Evolutionary conservation across 371 early-diverging fungal species (phyloP).

Genomic region (Syncephalis fuscata): DNA sequence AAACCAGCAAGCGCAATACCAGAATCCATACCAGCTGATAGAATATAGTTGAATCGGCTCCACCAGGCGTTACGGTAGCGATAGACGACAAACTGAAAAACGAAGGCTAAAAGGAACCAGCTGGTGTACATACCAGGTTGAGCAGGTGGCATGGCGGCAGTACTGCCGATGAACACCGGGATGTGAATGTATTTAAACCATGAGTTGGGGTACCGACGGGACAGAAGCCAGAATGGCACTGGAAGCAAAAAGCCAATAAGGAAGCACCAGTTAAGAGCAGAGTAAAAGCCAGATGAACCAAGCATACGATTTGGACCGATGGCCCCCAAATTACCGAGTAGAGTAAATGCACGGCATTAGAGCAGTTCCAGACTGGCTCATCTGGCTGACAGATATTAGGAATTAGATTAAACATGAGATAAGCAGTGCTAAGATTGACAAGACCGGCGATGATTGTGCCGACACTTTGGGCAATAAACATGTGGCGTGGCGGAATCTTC

Average conservation of each 20-base stretch:
- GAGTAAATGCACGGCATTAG: constrained; percentile 17
- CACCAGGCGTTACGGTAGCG: constrained; percentile 41
- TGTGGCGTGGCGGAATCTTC: constrained; percentile 38
- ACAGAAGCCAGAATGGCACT: constrained; percentile 26
- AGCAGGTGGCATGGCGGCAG: constrained; percentile 17
- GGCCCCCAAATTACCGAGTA: constrained; percentile 42
- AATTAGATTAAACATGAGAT: constrained; percentile 13
- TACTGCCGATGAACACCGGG: constrained; percentile 19
- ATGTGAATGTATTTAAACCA: constrained; percentile 10
- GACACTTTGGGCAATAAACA: constrained; percentile 29
- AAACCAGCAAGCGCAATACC: constrained; percentile 34
- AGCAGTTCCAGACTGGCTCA: constrained; percentile 15
- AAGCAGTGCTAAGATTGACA: constrained; percentile 19
- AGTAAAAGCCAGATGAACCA: constrained; percentile 39
- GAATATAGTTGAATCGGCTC: constrained; percentile 47
- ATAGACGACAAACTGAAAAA: constrained; percentile 40
- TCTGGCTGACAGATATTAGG: constrained; percentile 13
- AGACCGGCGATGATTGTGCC: constrained; percentile 23
- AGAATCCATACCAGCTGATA: constrained; percentile 60
- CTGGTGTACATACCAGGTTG: constrained; percentile 17
- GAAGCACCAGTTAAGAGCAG: constrained; percentile 30
- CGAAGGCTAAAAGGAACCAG: constrained; percentile 40
- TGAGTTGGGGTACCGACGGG: constrained; percentile 13
- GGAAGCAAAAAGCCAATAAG: constrained; percentile 36
- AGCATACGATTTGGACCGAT: constrained; percentile 56